Evolutionary conservation across 148 eudicot genomes (phyloP).

Genomic region (Gaultheria prostrata): DNA sequence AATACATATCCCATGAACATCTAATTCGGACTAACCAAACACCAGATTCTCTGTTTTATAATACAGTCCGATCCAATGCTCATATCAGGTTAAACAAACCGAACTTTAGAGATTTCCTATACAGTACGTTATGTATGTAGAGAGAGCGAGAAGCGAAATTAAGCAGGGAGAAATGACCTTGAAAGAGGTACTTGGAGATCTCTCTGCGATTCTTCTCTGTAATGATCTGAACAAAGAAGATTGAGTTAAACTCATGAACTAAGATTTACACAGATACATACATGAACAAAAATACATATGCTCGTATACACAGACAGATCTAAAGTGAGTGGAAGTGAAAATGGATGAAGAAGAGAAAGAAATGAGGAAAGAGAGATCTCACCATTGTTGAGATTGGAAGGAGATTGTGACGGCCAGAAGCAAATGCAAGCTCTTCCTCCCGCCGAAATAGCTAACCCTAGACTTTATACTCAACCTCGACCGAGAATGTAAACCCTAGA

Average conservation of each 20-base stretch:
- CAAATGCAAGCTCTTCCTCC: neutral
- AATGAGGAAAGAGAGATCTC: neutral
- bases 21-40: neutral
- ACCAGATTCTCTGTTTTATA: too few relatives aligned
- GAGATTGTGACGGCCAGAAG: neutral
- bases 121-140: neutral
- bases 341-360: neutral
- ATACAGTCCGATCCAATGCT: neutral
- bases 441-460: constrained; percentile 5
- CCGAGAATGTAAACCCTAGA: neutral
- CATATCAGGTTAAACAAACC: neutral
- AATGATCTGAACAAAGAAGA: constrained; percentile 46
- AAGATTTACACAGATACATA: neutral
- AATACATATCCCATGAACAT: neutral
- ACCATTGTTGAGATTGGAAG: neutral
- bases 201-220: constrained; percentile 83
- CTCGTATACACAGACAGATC: neutral
- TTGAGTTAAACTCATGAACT: neutral
- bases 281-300: too few relatives aligned
- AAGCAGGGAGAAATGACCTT: constrained; percentile 37
- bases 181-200: constrained; percentile 81
- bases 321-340: neutral
- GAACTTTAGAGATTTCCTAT: neutral
- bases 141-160: neutral
- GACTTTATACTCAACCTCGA: neutral